phyloP scores from a whole-genome alignment of 75 land plant genomes.

The Selaginella tamariscina region DNA sequence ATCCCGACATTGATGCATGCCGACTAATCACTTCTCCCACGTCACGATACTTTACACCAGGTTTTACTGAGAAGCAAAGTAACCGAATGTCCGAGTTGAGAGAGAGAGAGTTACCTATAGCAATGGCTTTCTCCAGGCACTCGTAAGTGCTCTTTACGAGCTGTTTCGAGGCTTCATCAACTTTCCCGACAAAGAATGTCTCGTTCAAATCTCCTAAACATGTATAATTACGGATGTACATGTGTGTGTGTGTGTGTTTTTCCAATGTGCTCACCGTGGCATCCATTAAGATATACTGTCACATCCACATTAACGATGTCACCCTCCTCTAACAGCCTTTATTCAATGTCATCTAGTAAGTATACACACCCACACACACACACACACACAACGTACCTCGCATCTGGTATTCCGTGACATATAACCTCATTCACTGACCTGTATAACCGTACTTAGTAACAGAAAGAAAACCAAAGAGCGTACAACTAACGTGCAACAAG shows the following conservation, averaged over 20 bases:
- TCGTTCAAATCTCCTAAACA: conserved; percentile 88
- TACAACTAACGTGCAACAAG: conserved; percentile 99
- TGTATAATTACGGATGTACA: neutral
- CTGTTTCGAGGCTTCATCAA: conserved; percentile 63
- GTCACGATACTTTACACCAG: conserved; percentile 90
- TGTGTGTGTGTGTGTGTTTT: neutral
- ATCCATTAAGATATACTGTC: conserved; percentile 79
- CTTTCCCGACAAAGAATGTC: conserved; percentile 87
- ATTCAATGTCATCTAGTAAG: too few relatives aligned
- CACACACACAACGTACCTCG: conserved; percentile 71
- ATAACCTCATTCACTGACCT: conserved; percentile 98
- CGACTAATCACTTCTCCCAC: conserved; percentile 89
- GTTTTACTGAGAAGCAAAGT: conserved; percentile 74
- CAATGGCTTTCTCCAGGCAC: conserved; percentile 91
- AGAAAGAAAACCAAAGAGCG: conserved; percentile 2
- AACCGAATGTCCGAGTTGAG: conserved; percentile 2
- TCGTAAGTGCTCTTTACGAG: conserved; percentile 87
- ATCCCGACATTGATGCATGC: conserved; percentile 83
- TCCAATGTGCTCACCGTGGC: conserved; percentile 50
- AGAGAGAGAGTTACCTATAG: conserved; percentile 43
- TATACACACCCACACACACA: too few relatives aligned
- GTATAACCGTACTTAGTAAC: conserved; percentile 19
- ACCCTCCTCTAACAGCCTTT: conserved; percentile 92
- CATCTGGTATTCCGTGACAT: conserved; percentile 98
- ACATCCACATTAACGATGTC: conserved; percentile 98